Evolutionary conservation across 1,284 basidiomycete species (phyloP).

Genomic region (Megacollybia platyphylla): DNA sequence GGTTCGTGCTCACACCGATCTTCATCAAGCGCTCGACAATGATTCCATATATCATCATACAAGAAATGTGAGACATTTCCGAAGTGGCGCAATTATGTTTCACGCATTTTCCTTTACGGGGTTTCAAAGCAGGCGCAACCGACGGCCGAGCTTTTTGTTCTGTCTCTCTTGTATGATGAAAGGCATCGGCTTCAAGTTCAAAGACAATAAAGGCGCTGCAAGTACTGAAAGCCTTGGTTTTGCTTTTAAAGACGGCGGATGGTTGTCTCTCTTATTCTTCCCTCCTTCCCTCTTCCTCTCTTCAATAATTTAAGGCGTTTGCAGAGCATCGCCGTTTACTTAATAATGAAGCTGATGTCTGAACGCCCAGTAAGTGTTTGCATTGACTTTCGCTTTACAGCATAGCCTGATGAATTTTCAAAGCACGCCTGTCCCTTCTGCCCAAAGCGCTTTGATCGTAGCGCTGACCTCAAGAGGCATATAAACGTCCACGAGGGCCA

Average conservation of each 20-base stretch:
- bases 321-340: slow-evolving; percentile 15
- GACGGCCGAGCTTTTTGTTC: neutral
- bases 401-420: neutral
- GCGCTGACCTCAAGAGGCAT: slow-evolving; percentile 43
- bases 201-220: slow-evolving; percentile 6
- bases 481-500: slow-evolving; percentile 26
- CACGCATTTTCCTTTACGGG: neutral
- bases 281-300: slow-evolving; percentile 1
- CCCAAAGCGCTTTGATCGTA: slow-evolving; percentile 30
- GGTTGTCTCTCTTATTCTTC: slow-evolving; percentile 4
- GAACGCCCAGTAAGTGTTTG: neutral
- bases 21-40: too few relatives aligned
- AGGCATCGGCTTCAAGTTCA: neutral
- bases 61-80: neutral
- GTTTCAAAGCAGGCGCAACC: neutral
- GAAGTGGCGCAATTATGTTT: neutral
- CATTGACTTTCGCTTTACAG: neutral
- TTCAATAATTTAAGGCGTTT: slow-evolving; percentile 10
- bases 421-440: slow-evolving; percentile 15
- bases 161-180: neutral
- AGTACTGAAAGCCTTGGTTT: slow-evolving; percentile 9
- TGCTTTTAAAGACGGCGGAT: slow-evolving; percentile 5
- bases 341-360: slow-evolving; percentile 1
- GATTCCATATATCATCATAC: too few relatives aligned
- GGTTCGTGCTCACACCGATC: too few relatives aligned